phyloP scores from a whole-genome alignment of 768 basidiomycete species.

The Mycena leptocephala region DNA sequence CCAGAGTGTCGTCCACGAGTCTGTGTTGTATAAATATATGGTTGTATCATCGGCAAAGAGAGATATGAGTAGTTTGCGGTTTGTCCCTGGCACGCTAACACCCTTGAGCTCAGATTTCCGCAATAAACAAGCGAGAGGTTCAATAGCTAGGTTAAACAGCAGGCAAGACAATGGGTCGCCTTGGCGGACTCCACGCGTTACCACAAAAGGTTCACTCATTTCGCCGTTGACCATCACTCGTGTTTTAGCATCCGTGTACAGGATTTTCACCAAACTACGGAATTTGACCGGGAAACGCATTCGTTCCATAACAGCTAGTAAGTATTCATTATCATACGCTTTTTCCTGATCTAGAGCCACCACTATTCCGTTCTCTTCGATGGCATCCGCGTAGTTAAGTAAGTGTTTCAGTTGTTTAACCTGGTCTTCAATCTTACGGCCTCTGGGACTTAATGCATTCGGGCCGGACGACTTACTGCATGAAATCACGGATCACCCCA shows the following conservation, averaged over 20 bases:
- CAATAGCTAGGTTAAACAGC: not conserved
- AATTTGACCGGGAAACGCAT: slow-evolving; percentile 2
- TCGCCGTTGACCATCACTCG: slow-evolving; percentile 19
- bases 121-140: slow-evolving; percentile 8
- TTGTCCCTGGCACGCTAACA: slow-evolving; percentile 27
- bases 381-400: slow-evolving; percentile 25
- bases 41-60: slow-evolving; percentile 50
- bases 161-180: slow-evolving; percentile 20
- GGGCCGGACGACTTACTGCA: too few relatives aligned
- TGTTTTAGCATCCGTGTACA: slow-evolving; percentile 1
- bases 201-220: slow-evolving; percentile 6
- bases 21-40: slow-evolving; percentile 26
- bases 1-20: not conserved
- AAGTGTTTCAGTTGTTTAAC: slow-evolving; percentile 37
- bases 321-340: too few relatives aligned
- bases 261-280: not conserved
- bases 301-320: not conserved
- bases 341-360: too few relatives aligned
- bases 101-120: slow-evolving; percentile 38
- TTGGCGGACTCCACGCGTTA: slow-evolving; percentile 10
- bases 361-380: slow-evolving; percentile 27
- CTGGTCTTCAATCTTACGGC: slow-evolving; percentile 41
- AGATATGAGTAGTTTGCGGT: slow-evolving; percentile 22
- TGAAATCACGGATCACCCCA: too few relatives aligned
- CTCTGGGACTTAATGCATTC: too few relatives aligned